These are phyloP conservation scores for Cyberlindnera amylophila DNA, from an alignment of 805 yeast species.

Conservation along the genomic window DNA sequence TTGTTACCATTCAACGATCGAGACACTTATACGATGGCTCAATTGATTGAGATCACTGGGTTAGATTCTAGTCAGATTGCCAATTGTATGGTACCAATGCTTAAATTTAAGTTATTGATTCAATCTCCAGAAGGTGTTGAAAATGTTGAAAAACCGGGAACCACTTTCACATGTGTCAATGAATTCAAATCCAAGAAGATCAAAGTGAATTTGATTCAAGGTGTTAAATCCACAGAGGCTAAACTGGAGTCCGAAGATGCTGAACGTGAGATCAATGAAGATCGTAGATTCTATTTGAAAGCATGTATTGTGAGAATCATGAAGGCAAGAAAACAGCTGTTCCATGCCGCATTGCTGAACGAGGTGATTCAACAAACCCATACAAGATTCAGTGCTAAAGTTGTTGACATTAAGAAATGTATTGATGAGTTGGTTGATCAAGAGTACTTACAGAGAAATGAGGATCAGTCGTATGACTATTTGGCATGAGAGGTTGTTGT, in stretches of 20 bases:
- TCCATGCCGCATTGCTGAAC: constrained; percentile 76
- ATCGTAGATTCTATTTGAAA: constrained; percentile 77
- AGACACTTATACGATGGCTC: constrained; percentile 54
- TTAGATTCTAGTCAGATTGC: constrained; percentile 62
- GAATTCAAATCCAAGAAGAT: constrained; percentile 85
- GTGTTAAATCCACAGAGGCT: constrained; percentile 48
- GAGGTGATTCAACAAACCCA: constrained; percentile 87
- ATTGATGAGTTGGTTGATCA: constrained; percentile 82
- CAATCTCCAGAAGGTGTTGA: constrained; percentile 64
- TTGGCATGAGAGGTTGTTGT: constrained; percentile 48
- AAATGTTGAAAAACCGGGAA: constrained; percentile 45
- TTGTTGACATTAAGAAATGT: constrained; percentile 81
- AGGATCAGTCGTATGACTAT: constrained; percentile 71
- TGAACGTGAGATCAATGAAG: constrained; percentile 78
- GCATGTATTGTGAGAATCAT: constrained; percentile 95
- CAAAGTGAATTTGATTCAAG: constrained; percentile 74
- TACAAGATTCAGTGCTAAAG: constrained; percentile 76
- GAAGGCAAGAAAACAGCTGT: constrained; percentile 83
- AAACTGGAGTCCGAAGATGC: constrained; percentile 71
- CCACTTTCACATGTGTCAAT: constrained; percentile 64
- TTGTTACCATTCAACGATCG: constrained; percentile 75
- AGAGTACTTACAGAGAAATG: constrained; percentile 77
- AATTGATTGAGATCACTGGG: constrained; percentile 65
- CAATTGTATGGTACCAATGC: constrained; percentile 74
- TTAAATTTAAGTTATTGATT: constrained; percentile 69